These are phyloP conservation scores for Lenwebbia sp. DNA, from an alignment of 345 rosid genomes.

Conservation along the genomic window DNA sequence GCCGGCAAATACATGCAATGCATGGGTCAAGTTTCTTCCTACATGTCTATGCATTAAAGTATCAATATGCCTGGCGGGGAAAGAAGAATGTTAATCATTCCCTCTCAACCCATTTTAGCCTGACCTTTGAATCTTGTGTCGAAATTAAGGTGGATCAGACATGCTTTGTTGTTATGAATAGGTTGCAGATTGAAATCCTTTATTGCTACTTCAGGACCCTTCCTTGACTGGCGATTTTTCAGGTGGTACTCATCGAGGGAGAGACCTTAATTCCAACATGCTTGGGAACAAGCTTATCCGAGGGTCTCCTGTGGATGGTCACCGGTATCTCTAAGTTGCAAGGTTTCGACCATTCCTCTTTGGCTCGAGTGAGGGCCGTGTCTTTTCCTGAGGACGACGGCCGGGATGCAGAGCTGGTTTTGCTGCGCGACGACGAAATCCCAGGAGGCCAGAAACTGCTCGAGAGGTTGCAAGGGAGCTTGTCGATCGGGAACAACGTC, in stretches of 20 bases:
- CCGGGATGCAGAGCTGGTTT: constrained; percentile 14
- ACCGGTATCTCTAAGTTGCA: constrained; percentile 60
- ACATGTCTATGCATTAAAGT: not conserved
- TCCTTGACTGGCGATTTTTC: constrained; percentile 5
- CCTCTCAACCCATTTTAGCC: not conserved
- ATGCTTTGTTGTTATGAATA: not conserved
- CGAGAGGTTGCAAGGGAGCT: constrained; percentile 55
- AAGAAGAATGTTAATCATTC: not conserved
- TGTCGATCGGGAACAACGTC: constrained; percentile 42
- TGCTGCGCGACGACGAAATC: constrained; percentile 36
- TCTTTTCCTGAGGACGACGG: constrained; percentile 30
- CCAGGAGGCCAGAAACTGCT: constrained; percentile 60
- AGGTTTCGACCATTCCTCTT: constrained; percentile 32
- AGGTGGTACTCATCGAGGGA: constrained; percentile 43
- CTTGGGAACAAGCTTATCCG: constrained; percentile 27
- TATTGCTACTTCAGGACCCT: not conserved
- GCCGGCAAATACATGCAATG: not conserved
- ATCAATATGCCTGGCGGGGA: not conserved
- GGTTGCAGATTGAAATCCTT: not conserved
- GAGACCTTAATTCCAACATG: constrained; percentile 76
- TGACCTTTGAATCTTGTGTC: not conserved
- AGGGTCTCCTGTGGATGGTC: constrained; percentile 58
- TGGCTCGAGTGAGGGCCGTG: constrained; percentile 47
- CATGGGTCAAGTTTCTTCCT: not conserved
- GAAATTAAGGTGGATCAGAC: not conserved